Evolutionary conservation across 352 stramenopile species (phyloP).

Genomic region (Blastocystis sp.): DNA sequence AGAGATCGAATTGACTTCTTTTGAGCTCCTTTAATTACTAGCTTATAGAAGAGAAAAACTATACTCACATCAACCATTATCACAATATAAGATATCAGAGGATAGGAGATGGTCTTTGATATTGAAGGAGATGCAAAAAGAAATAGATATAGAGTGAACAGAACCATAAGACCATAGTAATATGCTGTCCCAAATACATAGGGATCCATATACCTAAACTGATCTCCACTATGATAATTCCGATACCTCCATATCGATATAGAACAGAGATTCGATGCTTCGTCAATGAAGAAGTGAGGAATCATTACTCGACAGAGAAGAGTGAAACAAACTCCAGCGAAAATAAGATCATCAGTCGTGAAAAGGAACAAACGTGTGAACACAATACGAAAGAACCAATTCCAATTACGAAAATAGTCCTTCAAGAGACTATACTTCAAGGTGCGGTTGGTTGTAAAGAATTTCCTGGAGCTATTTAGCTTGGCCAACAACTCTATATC

Average conservation of each 20-base stretch:
- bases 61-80: constrained; percentile 14
- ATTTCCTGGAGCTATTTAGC: background rate
- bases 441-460: constrained; percentile 14
- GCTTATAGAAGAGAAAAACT: background rate
- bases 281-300: constrained; percentile 12
- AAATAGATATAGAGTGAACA: constrained; percentile 27
- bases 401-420: background rate
- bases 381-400: background rate
- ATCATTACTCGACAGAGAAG: background rate
- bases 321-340: background rate
- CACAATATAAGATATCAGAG: background rate
- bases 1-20: background rate
- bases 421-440: background rate
- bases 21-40: background rate
- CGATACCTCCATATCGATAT: background rate
- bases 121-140: constrained; percentile 18
- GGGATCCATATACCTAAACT: background rate
- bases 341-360: background rate
- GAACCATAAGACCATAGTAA: constrained; percentile 34
- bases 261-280: constrained; percentile 16
- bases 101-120: background rate
- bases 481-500: background rate
- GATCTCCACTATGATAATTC: background rate
- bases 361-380: constrained; percentile 15
- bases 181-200: constrained; percentile 48